Percentiles rank a stretch among this genome's conserved stretches.
These are phyloP conservation scores for Ceratocystis eucalypticola DNA, from an alignment of 2,329 filamentous ascomycete genomes.

Conservation along the genomic window DNA sequence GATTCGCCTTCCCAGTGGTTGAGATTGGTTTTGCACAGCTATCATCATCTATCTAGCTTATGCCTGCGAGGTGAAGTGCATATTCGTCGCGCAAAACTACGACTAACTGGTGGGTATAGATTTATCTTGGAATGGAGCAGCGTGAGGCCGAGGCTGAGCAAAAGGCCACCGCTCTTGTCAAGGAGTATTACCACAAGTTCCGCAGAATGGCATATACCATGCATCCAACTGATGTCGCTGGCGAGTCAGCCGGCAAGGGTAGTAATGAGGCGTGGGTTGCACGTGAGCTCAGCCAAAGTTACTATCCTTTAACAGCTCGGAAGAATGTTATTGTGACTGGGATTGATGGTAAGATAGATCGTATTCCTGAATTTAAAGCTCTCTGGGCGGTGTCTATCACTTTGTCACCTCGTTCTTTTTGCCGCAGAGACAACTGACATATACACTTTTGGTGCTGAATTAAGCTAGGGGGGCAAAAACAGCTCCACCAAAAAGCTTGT, in stretches of 20 bases:
- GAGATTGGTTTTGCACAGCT: neutral
- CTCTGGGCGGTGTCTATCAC: neutral
- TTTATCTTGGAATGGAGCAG: constrained; percentile 61
- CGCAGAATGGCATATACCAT: constrained; percentile 53
- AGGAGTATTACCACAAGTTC: constrained; percentile 51
- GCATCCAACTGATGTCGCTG: constrained; percentile 51
- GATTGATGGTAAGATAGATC: constrained; percentile 49
- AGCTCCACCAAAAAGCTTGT: neutral
- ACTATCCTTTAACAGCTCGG: constrained; percentile 37
- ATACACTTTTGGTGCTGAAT: neutral
- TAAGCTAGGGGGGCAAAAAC: neutral
- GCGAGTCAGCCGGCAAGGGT: constrained; percentile 59
- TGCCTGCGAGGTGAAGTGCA: neutral
- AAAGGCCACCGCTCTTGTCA: constrained; percentile 50
- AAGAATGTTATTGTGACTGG: constrained; percentile 55
- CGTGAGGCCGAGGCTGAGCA: constrained; percentile 47
- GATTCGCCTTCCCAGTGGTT: neutral
- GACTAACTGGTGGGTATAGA: constrained; percentile 29
- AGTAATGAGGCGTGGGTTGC: constrained; percentile 63
- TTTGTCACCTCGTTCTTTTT: neutral
- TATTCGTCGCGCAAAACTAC: neutral
- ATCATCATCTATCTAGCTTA: neutral
- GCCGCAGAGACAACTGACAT: neutral
- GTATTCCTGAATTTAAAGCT: neutral
- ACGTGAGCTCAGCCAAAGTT: constrained; percentile 46